Evolutionary conservation across 2,329 filamentous ascomycete genomes (phyloP).

Genomic region (Fonsecaea pedrosoi): DNA sequence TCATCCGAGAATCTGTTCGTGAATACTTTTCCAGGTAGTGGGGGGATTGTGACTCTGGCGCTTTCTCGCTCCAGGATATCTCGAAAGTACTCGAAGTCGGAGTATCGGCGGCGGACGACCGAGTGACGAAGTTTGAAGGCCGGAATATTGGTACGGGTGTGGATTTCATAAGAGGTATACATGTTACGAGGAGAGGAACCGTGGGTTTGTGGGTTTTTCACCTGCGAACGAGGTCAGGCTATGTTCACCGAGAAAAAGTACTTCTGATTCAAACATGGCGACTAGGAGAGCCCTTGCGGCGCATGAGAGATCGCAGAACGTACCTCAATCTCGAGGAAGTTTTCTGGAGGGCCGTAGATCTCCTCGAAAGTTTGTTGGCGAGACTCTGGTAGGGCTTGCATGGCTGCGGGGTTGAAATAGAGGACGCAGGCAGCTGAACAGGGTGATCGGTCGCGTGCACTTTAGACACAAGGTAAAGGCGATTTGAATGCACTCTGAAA

Average conservation of each 20-base stretch:
- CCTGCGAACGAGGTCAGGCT: slow-evolving; percentile 57
- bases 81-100: slow-evolving; percentile 98
- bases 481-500: neutral
- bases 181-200: slow-evolving; percentile 86
- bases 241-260: neutral
- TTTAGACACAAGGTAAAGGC: neutral
- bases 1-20: slow-evolving; percentile 98
- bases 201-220: slow-evolving; percentile 90
- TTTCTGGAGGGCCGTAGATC: slow-evolving; percentile 97
- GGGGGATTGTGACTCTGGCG: slow-evolving; percentile 87
- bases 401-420: slow-evolving; percentile 54
- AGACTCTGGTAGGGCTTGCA: slow-evolving; percentile 70
- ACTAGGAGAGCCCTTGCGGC: slow-evolving; percentile 13
- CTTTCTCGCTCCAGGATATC: slow-evolving; percentile 96
- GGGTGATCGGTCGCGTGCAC: slow-evolving; percentile 25
- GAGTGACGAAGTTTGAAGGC: slow-evolving; percentile 95
- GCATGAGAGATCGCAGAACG: slow-evolving; percentile 10
- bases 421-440: slow-evolving; percentile 13
- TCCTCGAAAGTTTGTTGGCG: slow-evolving; percentile 97
- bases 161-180: slow-evolving; percentile 99
- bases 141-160: slow-evolving; percentile 97
- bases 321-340: slow-evolving; percentile 93
- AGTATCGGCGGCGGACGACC: slow-evolving; percentile 90
- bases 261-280: neutral
- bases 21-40: slow-evolving; percentile 94